Evolutionary conservation across 805 yeast species (phyloP).

Genomic region (Priceomyces medius): DNA sequence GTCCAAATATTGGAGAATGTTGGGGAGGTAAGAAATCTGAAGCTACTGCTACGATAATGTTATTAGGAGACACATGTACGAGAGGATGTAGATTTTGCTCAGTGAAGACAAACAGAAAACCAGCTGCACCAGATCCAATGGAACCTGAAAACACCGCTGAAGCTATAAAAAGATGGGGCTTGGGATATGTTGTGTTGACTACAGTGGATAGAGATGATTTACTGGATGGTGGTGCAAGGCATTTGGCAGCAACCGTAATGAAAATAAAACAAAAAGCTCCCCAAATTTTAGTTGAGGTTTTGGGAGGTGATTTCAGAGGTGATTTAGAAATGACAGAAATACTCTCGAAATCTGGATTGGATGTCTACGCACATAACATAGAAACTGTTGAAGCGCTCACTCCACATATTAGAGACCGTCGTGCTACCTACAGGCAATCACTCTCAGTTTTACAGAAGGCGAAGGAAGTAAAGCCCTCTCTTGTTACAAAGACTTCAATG

Average conservation of each 20-base stretch:
- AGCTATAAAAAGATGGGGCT: constrained; percentile 96
- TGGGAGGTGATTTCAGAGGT: constrained; percentile 95
- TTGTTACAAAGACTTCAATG: constrained; percentile 88
- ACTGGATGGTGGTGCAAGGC: constrained; percentile 88
- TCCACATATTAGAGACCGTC: constrained; percentile 91
- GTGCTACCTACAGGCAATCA: constrained; percentile 93
- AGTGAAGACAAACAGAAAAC: constrained; percentile 87
- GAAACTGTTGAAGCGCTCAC: constrained; percentile 96
- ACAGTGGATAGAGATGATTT: constrained; percentile 97
- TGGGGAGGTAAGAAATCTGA: constrained; percentile 97
- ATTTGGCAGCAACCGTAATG: constrained; percentile 82
- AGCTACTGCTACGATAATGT: constrained; percentile 97
- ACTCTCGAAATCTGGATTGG: constrained; percentile 83
- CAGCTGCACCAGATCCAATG: constrained; percentile 87
- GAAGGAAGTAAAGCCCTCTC: constrained; percentile 66
- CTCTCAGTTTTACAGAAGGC: constrained; percentile 77
- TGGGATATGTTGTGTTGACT: constrained; percentile 95
- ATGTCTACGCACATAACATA: constrained; percentile 94
- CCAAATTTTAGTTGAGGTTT: constrained; percentile 86
- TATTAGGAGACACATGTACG: constrained; percentile 97
- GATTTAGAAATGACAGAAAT: constrained; percentile 75
- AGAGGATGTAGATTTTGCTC: constrained; percentile 99
- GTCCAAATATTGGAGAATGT: constrained; percentile 99
- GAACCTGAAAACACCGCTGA: constrained; percentile 98
- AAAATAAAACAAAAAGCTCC: constrained; percentile 87